Conservation (phyloP, 1,284 basidiomycete genomes). For the Leccinum glutinopallens region DNA sequence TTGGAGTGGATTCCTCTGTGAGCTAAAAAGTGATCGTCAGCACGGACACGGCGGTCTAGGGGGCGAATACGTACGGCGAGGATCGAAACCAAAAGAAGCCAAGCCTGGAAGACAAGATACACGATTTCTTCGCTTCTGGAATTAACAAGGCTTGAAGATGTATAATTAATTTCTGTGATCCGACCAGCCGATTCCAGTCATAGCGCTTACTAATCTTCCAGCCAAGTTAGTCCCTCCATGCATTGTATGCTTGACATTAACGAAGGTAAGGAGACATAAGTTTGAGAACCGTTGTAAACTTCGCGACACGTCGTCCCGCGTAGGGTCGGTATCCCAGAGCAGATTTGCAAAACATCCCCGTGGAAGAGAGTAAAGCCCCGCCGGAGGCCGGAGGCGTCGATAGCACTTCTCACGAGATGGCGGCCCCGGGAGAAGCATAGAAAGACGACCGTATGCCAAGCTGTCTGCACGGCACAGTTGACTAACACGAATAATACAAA, state of each 20-base stretch:
- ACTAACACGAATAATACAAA: slow-evolving; percentile 44
- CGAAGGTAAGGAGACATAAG: background rate
- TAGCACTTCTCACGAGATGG: slow-evolving; percentile 32
- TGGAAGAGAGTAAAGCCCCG: slow-evolving; percentile 21
- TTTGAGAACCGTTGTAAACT: slow-evolving; percentile 9
- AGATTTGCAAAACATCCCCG: slow-evolving; percentile 16
- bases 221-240: slow-evolving; percentile 42
- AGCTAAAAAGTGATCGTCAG: slow-evolving; percentile 36
- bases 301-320: slow-evolving; percentile 15
- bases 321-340: slow-evolving; percentile 19
- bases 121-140: slow-evolving; percentile 46
- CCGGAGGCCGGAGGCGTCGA: slow-evolving; percentile 23
- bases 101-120: slow-evolving; percentile 44
- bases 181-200: background rate
- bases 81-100: slow-evolving; percentile 44
- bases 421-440: slow-evolving; percentile 37
- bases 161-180: background rate
- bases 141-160: slow-evolving; percentile 21
- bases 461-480: slow-evolving; percentile 40
- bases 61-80: slow-evolving; percentile 40
- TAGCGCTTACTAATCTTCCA: slow-evolving; percentile 28
- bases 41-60: background rate
- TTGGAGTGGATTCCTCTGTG: slow-evolving; percentile 51
- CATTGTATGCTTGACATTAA: slow-evolving; percentile 30
- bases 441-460: slow-evolving; percentile 40